A percentile compares a stretch with the other conserved stretches of the same genome.
Evolutionary conservation across 2,329 filamentous ascomycete species (phyloP).

Genomic region (Diplodia mutila): DNA sequence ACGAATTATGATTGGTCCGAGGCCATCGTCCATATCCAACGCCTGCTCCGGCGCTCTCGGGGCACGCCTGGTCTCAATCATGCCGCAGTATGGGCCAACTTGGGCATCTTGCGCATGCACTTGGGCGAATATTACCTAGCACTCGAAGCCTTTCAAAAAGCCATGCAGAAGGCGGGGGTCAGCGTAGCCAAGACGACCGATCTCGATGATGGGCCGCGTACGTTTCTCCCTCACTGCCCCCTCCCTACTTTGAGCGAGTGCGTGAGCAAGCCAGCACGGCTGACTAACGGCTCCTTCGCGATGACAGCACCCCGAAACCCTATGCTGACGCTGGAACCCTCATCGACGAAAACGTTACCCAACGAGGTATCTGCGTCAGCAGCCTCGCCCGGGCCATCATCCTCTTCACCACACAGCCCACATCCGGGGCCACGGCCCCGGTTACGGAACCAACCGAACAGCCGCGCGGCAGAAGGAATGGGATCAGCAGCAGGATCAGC

Average conservation of each 20-base stretch:
- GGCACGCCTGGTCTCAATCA: neutral
- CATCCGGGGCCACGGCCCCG: neutral
- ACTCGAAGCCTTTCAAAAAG: conserved; percentile 16
- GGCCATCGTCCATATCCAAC: conserved; percentile 13
- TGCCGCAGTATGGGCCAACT: conserved; percentile 23
- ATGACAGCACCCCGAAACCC: neutral
- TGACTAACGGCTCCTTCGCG: conserved; percentile 2
- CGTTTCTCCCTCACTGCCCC: neutral
- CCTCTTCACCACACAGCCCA: conserved; percentile 3
- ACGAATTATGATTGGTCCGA: conserved; percentile 17
- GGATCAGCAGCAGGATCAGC: neutral
- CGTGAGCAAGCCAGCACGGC: neutral
- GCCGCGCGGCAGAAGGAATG: neutral
- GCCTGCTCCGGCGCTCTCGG: conserved; percentile 5
- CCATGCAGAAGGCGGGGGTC: conserved; percentile 2
- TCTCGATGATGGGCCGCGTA: neutral
- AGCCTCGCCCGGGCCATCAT: neutral
- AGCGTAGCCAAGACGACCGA: neutral
- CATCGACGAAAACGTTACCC: neutral
- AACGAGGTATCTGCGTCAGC: neutral
- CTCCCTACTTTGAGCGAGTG: neutral
- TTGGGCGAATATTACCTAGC: conserved; percentile 16
- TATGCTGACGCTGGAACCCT: neutral
- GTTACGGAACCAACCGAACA: neutral
- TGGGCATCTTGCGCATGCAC: conserved; percentile 23